Conservation (phyloP, 2,329 filamentous ascomycete species). For the Aspergillus brunneoviolaceus region DNA sequence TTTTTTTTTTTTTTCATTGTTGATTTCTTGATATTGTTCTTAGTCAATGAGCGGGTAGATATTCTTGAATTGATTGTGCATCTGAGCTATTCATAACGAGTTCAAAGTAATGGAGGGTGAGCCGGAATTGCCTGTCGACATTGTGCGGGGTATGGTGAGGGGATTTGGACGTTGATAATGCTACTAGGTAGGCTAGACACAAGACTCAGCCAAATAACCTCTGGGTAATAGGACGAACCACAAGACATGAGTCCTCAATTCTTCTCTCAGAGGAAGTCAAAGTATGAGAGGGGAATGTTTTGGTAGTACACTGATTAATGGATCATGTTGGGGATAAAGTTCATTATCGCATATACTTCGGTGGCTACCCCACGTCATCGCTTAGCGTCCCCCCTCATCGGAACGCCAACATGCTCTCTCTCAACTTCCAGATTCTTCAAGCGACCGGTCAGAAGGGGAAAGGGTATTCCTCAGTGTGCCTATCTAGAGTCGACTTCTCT, state of each 20-base stretch:
- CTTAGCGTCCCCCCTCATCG: constrained; percentile 1
- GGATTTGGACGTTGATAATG: too few species aligned
- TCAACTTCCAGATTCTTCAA: neutral
- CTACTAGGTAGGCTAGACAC: too few species aligned
- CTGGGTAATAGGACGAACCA: too few species aligned
- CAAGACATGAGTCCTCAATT: too few species aligned
- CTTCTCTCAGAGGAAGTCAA: too few species aligned
- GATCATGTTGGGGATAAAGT: neutral
- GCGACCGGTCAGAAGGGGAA: neutral
- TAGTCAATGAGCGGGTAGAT: neutral
- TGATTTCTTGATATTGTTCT: neutral
- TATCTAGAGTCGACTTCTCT: neutral
- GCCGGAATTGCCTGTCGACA: neutral
- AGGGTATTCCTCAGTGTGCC: neutral
- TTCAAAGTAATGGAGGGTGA: neutral
- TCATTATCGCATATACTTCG: neutral
- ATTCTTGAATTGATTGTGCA: neutral
- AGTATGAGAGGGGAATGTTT: neutral
- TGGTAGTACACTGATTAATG: neutral
- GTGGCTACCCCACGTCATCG: constrained; percentile 17
- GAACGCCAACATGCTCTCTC: constrained; percentile 1
- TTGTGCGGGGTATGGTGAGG: neutral
- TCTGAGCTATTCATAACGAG: neutral
- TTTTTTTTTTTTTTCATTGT: neutral
- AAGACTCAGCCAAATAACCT: too few species aligned